Percentiles rank a stretch among this genome's conserved stretches.
Conservation (phyloP, 169 alveolate species). For the Cryptosporidium felis region DNA sequence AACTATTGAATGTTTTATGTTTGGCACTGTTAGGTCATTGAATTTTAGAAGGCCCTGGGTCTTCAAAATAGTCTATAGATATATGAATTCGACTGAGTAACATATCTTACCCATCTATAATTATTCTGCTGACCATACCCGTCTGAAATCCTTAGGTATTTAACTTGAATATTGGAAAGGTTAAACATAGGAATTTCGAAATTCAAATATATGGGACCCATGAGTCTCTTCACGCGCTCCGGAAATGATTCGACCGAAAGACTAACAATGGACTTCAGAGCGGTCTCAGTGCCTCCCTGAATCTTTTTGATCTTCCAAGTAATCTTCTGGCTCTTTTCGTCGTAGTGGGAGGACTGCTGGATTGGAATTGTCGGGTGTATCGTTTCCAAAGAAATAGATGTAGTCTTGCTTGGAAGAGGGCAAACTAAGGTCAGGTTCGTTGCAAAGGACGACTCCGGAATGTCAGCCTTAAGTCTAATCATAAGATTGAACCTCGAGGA, state of each 20-base stretch:
- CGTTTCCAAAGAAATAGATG: conserved; percentile 19
- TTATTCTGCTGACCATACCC: conserved; percentile 82
- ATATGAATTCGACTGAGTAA: conserved; percentile 92
- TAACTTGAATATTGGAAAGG: conserved; percentile 89
- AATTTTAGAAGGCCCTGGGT: not conserved
- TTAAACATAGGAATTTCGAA: conserved; percentile 96
- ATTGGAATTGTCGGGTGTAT: conserved; percentile 34
- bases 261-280: conserved; percentile 61
- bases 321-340: conserved; percentile 81
- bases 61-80: conserved; percentile 81
- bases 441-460: conserved; percentile 86
- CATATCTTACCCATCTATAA: conserved; percentile 95
- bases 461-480: conserved; percentile 86
- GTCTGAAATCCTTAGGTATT: conserved; percentile 89
- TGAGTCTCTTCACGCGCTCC: conserved; percentile 81
- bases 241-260: conserved; percentile 73
- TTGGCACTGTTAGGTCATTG: not conserved
- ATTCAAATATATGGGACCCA: conserved; percentile 90
- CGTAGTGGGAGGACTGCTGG: conserved; percentile 78
- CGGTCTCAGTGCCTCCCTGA: conserved; percentile 80
- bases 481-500: conserved; percentile 84
- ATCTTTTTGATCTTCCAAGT: conserved; percentile 92
- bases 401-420: conserved; percentile 84
- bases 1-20: not conserved
- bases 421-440: conserved; percentile 83